Base-by-base conservation (phyloP, 2,329 filamentous ascomycete genomes). In the Ophidiomyces ophidiicola region DNA sequence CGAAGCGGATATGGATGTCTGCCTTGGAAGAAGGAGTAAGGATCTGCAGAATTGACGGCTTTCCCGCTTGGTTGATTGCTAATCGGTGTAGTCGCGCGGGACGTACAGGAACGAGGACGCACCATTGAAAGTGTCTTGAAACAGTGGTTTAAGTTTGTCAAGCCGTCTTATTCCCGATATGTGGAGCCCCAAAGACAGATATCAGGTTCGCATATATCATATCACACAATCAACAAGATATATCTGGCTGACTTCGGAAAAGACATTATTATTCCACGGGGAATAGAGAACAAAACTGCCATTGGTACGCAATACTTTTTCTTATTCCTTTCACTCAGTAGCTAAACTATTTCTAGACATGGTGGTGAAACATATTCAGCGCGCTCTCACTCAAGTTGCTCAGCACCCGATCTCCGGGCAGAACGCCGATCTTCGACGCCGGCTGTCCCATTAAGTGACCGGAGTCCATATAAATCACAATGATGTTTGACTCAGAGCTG, bases 71-170 rank as follows among this genome's bases (percentile, higher is more conserved):
- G 36, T 23, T 18, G 11, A 32, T 6, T 23, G 10, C 18, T 4
- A n/a, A n/a, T 12, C 5, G 11, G 18, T 24, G 44, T 32, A 86
- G 81, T 92, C 49, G 67, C 85, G 25, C 81, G 90, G 53, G 90
- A 98, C 62, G 84, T 96, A 15, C 76, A 76, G 51, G 84, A 94
- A 52, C 78, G 90, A 53, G 88, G 83, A 2, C 75, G 90, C 55
- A 88, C 94, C 53, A 82, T 96, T 41, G 82, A 94, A 56, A 90
- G 90, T 28, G 88, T 87, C 53, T 87, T 98, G 59, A 96, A 96
- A 61, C 90, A 98, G 59, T 98, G 90, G 90, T 94, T 96, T 58
- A 68, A 67, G 7, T 98, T 82, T 56, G 90, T 98, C 30, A 98
- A 98, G 62, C 90, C 90, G 2, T 96, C 96, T 54, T 96, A 92